A percentile compares a stretch with the other conserved stretches of the same genome.
phyloP scores from a whole-genome alignment of 2,329 filamentous ascomycete genomes.

The Lecanicillium sp. region DNA sequence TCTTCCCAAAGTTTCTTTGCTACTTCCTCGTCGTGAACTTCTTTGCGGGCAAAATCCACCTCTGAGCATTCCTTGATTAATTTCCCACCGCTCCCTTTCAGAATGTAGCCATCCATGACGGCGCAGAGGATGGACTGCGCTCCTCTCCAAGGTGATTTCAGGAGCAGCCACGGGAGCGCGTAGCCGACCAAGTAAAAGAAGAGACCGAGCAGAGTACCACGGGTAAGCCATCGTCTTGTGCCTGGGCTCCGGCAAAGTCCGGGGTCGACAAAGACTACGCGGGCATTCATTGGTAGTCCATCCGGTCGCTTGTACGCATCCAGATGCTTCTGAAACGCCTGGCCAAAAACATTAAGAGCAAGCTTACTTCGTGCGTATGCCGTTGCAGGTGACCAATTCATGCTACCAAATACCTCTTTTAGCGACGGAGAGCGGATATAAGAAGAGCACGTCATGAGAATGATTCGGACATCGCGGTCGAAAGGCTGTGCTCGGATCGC shows the following conservation, averaged over 20 bases:
- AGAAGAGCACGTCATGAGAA: conserved; percentile 79
- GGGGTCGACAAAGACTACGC: conserved; percentile 81
- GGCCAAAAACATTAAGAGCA: conserved; percentile 80
- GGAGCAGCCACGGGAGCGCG: conserved; percentile 73
- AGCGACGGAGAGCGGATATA: conserved; percentile 73
- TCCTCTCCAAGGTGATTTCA: conserved; percentile 77
- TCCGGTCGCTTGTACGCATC: conserved; percentile 79
- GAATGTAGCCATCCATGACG: conserved; percentile 67
- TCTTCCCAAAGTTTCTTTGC: conserved; percentile 86
- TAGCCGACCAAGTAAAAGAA: conserved; percentile 69
- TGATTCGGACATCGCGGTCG: conserved; percentile 83
- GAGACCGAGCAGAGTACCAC: conserved; percentile 75
- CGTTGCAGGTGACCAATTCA: conserved; percentile 45
- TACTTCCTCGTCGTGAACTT: conserved; percentile 68
- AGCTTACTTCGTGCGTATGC: conserved; percentile 63
- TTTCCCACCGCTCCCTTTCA: conserved; percentile 54
- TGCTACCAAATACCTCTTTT: conserved; percentile 39
- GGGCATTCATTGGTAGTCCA: conserved; percentile 68
- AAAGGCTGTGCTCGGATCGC: conserved; percentile 85
- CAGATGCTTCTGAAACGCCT: conserved; percentile 87
- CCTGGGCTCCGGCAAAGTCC: conserved; percentile 80
- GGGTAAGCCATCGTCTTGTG: conserved; percentile 76
- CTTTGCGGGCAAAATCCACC: conserved; percentile 60
- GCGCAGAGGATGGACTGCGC: conserved; percentile 83
- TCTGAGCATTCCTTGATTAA: conserved; percentile 85